Conservation (phyloP, 441 rosid genomes). For the Jatropha multifida region DNA sequence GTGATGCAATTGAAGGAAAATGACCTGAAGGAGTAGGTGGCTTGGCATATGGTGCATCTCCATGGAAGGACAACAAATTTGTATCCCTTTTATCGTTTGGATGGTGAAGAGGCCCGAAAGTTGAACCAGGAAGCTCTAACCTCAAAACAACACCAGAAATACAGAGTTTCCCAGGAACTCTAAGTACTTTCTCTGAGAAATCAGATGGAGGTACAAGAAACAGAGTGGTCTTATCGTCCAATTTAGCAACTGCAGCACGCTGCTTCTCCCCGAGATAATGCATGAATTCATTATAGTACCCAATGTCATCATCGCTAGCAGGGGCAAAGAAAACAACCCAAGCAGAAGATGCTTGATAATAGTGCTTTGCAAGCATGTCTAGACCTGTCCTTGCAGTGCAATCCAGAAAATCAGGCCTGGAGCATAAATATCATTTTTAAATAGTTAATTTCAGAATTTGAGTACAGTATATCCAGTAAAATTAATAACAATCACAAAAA, state of each 20-base stretch:
- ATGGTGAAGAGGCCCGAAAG: conserved; percentile 41
- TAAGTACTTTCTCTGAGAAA: conserved; percentile 87
- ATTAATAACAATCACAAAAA: not conserved
- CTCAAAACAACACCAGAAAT: conserved; percentile 91
- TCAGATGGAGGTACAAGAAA: conserved; percentile 98
- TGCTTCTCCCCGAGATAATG: conserved; percentile 91
- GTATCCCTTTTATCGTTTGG: conserved; percentile 48
- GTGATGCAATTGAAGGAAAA: conserved; percentile 32
- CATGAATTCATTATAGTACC: conserved; percentile 86
- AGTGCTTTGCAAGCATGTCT: conserved; percentile 96
- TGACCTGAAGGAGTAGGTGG: conserved; percentile 35
- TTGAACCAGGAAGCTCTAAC: conserved; percentile 56
- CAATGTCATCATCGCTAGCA: conserved; percentile 85
- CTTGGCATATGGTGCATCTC: conserved; percentile 49
- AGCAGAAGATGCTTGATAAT: conserved; percentile 84
- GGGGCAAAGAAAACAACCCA: conserved; percentile 98
- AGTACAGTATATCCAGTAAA: not conserved
- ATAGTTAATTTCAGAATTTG: not conserved
- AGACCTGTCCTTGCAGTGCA: conserved; percentile 96
- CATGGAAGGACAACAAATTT: conserved; percentile 34
- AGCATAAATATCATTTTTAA: conserved; percentile 19
- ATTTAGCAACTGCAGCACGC: conserved; percentile 96
- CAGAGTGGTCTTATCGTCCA: conserved; percentile 86
- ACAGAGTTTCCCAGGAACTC: conserved; percentile 91
- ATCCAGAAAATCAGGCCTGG: conserved; percentile 91